A percentile compares a stretch with the other conserved stretches of the same genome.
These are phyloP conservation scores for Suillus subalutaceus DNA, from an alignment of 768 basidiomycete genomes.

Conservation along the genomic window DNA sequence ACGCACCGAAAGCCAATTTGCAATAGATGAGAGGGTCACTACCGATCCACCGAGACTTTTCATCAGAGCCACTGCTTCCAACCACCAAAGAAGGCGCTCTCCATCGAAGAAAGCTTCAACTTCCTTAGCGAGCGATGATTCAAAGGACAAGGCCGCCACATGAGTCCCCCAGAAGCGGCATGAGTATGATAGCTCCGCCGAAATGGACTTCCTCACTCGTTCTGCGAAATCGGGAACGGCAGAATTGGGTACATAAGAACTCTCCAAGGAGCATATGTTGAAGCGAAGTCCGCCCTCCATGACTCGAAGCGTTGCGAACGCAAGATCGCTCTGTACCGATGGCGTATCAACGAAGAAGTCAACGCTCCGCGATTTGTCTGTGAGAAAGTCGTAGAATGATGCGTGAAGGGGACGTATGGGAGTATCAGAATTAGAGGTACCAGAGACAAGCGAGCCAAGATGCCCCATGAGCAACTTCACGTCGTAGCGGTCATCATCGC, in stretches of 20 bases:
- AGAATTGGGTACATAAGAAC: neutral
- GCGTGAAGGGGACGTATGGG: conserved; percentile 25
- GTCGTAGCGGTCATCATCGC: conserved; percentile 27
- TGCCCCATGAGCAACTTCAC: neutral
- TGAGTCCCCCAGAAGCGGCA: neutral
- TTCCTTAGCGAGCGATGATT: neutral
- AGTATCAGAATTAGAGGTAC: neutral
- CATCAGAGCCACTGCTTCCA: neutral
- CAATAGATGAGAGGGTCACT: neutral
- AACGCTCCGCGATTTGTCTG: conserved; percentile 12
- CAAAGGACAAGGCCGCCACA: neutral
- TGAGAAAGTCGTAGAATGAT: conserved; percentile 32
- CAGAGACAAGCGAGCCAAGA: conserved; percentile 12
- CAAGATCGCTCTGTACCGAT: too few species aligned
- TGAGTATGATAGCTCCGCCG: neutral
- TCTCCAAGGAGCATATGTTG: neutral
- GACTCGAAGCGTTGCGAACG: neutral
- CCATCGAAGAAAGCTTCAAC: neutral
- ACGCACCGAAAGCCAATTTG: neutral
- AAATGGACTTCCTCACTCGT: neutral
- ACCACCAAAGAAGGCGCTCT: neutral
- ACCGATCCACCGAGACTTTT: neutral
- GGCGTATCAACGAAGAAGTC: conserved; percentile 9
- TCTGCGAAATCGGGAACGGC: neutral
- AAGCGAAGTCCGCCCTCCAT: neutral